These are phyloP conservation scores for Asterophora parasitica DNA, from an alignment of 768 basidiomycete genomes.

Conservation along the genomic window DNA sequence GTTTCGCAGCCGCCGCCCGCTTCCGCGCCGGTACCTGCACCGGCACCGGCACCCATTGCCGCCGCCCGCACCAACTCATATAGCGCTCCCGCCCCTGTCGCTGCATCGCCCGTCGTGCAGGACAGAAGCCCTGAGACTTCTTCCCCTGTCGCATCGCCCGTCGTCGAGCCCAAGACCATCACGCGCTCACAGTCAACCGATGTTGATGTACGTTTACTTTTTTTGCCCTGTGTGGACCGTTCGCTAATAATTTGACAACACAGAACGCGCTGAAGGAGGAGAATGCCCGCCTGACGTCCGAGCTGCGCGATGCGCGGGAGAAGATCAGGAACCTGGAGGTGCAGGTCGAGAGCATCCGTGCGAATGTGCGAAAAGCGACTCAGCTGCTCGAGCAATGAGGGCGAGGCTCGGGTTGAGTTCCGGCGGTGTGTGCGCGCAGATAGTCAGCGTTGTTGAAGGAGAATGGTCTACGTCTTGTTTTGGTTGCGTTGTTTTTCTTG, in stretches of 20 bases:
- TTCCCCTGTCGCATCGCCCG: constrained; percentile 12
- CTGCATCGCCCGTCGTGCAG: constrained; percentile 8
- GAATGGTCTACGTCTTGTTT: neutral
- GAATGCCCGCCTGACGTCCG: constrained; percentile 54
- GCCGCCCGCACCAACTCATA: constrained; percentile 20
- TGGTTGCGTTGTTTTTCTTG: neutral
- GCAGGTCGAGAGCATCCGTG: constrained; percentile 69
- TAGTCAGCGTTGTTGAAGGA: neutral
- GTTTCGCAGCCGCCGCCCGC: constrained; percentile 15
- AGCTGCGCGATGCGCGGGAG: constrained; percentile 75
- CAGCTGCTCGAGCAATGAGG: constrained; percentile 43
- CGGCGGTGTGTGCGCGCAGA: no score
- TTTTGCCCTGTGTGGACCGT: neutral
- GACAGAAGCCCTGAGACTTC: constrained; percentile 14
- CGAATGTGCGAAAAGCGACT: constrained; percentile 74
- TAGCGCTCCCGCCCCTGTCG: constrained; percentile 23
- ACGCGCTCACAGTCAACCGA: constrained; percentile 19
- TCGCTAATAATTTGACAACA: neutral
- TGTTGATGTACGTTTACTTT: constrained; percentile 22
- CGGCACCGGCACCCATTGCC: neutral
- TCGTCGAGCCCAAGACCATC: constrained; percentile 17
- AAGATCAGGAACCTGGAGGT: constrained; percentile 82
- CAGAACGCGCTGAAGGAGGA: constrained; percentile 39
- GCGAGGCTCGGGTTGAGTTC: neutral
- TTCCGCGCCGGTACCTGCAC: neutral